Conservation (phyloP, 768 basidiomycete species). For the Serendipita vermifera region DNA sequence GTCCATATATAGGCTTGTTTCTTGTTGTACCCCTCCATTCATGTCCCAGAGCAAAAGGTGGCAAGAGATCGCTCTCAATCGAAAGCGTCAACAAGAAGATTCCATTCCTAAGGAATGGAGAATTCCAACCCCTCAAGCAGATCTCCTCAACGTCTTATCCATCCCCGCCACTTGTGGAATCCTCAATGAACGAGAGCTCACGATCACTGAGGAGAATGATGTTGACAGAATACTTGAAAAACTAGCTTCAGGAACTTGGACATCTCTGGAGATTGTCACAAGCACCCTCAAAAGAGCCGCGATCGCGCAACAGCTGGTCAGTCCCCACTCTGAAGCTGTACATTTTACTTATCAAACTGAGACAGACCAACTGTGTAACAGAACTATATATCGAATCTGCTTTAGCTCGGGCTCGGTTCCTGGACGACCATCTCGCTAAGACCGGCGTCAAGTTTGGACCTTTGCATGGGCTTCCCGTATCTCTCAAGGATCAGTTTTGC, state of each 20-base stretch:
- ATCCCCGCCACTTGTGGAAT: conserved; percentile 46
- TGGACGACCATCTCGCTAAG: conserved; percentile 47
- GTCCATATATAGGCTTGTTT: no score
- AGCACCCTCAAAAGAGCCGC: conserved; percentile 70
- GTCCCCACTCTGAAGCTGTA: conserved; percentile 16
- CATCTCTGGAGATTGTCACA: conserved; percentile 52
- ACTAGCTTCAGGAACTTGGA: conserved; percentile 42
- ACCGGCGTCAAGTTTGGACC: conserved; percentile 60
- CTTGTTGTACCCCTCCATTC: no score
- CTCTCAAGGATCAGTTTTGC: conserved; percentile 60
- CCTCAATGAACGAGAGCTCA: conserved; percentile 41
- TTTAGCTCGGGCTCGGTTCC: conserved; percentile 44
- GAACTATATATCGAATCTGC: conserved; percentile 73
- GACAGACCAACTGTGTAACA: conserved; percentile 68
- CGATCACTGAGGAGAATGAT: conserved; percentile 47
- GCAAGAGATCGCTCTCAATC: conserved; percentile 41
- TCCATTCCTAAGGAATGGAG: conserved; percentile 56
- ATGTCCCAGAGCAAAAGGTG: conserved; percentile 24
- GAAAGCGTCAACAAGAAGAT: conserved; percentile 38
- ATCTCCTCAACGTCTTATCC: conserved; percentile 37
- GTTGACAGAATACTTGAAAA: conserved; percentile 39
- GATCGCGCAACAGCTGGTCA: conserved; percentile 64
- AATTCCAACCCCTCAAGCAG: conserved; percentile 35
- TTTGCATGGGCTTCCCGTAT: conserved; percentile 62
- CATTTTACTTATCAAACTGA: neutral